Conservation (phyloP, 495 filamentous ascomycete genomes). For the Barbatosphaeria neglecta region DNA sequence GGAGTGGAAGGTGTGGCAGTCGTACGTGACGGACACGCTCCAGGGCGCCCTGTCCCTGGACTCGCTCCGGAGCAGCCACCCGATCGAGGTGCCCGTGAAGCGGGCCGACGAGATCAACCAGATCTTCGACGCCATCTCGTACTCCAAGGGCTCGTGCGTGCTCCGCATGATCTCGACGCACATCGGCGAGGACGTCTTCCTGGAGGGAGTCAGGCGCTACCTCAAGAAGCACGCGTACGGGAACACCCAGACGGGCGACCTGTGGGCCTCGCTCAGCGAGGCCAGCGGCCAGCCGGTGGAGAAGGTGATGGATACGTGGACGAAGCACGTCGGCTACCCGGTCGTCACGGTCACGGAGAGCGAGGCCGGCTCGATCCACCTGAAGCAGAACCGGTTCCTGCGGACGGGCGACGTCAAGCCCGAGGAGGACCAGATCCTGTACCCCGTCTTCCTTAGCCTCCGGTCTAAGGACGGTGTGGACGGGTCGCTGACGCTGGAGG, state of each 20-base stretch:
- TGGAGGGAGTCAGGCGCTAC: slow-evolving; percentile 85
- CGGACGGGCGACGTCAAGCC: slow-evolving; percentile 69
- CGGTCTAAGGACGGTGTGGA: slow-evolving; percentile 55
- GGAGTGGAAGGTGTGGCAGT: slow-evolving; percentile 98
- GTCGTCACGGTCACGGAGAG: slow-evolving; percentile 59
- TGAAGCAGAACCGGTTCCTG: slow-evolving; percentile 69
- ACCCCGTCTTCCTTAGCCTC: slow-evolving; percentile 60
- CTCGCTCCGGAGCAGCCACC: slow-evolving; percentile 87
- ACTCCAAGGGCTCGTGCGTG: slow-evolving; percentile 92
- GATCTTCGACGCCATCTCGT: slow-evolving; percentile 97
- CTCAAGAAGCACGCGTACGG: slow-evolving; percentile 91
- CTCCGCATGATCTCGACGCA: slow-evolving; percentile 96
- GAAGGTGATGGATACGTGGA: slow-evolving; percentile 69
- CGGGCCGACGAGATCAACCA: slow-evolving; percentile 92
- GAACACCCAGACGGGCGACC: slow-evolving; percentile 73
- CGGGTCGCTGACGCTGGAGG: slow-evolving; percentile 50
- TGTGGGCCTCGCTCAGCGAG: slow-evolving; percentile 82
- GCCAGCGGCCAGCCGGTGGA: slow-evolving; percentile 86
- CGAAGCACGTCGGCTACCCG: slow-evolving; percentile 65
- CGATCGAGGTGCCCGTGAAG: slow-evolving; percentile 94
- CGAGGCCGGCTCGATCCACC: slow-evolving; percentile 43
- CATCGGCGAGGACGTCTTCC: slow-evolving; percentile 82
- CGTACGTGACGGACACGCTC: slow-evolving; percentile 81
- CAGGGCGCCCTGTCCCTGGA: slow-evolving; percentile 81
- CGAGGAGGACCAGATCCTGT: slow-evolving; percentile 69